A percentile compares a stretch with the other conserved stretches of the same genome.
Evolutionary conservation across 2,329 filamentous ascomycete species (phyloP).

Genomic region (Ascochyta rabiei): DNA sequence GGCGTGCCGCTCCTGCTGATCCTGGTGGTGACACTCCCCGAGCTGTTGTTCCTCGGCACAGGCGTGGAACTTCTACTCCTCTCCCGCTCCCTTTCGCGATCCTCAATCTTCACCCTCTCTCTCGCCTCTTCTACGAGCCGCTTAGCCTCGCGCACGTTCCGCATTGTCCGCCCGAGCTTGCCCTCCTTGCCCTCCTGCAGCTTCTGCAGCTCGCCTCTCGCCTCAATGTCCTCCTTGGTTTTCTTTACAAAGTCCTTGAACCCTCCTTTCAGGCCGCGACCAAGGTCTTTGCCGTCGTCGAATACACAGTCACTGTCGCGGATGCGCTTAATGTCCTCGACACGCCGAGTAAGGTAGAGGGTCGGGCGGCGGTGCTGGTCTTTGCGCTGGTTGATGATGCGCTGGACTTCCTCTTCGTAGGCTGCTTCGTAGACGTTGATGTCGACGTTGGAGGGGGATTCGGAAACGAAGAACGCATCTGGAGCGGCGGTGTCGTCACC

Average conservation of each 20-base stretch:
- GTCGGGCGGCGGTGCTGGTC: conserved; percentile 53
- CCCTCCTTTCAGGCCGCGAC: conserved; percentile 38
- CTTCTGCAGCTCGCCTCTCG: conserved; percentile 41
- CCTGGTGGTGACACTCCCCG: conserved; percentile 15
- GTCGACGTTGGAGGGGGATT: conserved; percentile 83
- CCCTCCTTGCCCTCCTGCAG: conserved; percentile 43
- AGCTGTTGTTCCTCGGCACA: conserved; percentile 28
- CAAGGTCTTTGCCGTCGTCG: conserved; percentile 36
- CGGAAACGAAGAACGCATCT: conserved; percentile 66
- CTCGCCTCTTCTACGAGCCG: conserved; percentile 44
- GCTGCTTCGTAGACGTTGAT: conserved; percentile 89
- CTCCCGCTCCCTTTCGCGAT: conserved; percentile 31
- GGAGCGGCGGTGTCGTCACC: conserved; percentile 53
- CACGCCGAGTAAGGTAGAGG: conserved; percentile 61
- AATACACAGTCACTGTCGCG: conserved; percentile 43
- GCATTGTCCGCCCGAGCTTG: conserved; percentile 39
- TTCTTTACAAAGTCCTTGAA: conserved; percentile 47
- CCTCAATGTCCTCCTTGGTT: conserved; percentile 42
- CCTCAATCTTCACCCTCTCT: conserved; percentile 40
- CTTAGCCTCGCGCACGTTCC: conserved; percentile 42
- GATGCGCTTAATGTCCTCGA: conserved; percentile 53
- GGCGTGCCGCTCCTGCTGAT: conserved; percentile 32
- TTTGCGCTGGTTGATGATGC: conserved; percentile 63
- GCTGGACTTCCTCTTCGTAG: conserved; percentile 80
- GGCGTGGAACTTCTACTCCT: conserved; percentile 35